These are phyloP conservation scores for Wallacemonas collosoma DNA, from an alignment of 208 protist species.

Conservation along the genomic window DNA sequence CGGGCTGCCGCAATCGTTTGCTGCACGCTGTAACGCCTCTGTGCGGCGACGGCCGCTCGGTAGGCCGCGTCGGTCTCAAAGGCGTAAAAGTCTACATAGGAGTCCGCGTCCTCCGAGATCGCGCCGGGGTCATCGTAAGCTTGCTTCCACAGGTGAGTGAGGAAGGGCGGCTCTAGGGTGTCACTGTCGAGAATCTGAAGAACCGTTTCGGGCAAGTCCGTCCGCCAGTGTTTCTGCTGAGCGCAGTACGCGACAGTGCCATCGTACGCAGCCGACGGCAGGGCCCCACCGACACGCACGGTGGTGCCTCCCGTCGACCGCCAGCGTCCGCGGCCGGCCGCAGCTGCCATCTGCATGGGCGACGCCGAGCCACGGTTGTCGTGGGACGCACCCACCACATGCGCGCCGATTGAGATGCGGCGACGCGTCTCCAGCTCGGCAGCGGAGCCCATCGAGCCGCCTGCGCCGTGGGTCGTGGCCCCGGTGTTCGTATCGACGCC, in stretches of 20 bases:
- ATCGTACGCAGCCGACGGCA: conserved; percentile 5
- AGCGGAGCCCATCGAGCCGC: neutral
- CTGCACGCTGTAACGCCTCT: conserved; percentile 9
- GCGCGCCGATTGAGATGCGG: neutral
- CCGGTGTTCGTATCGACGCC: neutral
- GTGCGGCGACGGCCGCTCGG: conserved; percentile 1
- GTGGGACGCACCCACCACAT: neutral
- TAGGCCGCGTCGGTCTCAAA: conserved; percentile 5
- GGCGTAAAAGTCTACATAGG: conserved; percentile 13
- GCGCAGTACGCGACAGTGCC: conserved; percentile 13
- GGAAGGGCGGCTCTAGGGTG: conserved; percentile 65
- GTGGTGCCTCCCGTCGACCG: neutral
- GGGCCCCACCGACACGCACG: neutral
- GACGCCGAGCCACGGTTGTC: neutral
- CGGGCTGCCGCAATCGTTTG: no score
- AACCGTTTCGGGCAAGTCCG: conserved; percentile 25
- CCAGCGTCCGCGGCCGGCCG: neutral
- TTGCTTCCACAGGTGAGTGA: conserved; percentile 66
- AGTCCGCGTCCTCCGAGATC: conserved; percentile 12
- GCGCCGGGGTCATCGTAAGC: conserved; percentile 31
- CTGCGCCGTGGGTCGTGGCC: no score
- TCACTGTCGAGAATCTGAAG: conserved; percentile 50
- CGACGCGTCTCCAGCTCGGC: neutral
- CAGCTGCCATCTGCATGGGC: neutral
- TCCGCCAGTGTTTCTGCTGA: conserved; percentile 14